phyloP scores from a whole-genome alignment of 345 rosid species.

The Microcos paniculata region DNA sequence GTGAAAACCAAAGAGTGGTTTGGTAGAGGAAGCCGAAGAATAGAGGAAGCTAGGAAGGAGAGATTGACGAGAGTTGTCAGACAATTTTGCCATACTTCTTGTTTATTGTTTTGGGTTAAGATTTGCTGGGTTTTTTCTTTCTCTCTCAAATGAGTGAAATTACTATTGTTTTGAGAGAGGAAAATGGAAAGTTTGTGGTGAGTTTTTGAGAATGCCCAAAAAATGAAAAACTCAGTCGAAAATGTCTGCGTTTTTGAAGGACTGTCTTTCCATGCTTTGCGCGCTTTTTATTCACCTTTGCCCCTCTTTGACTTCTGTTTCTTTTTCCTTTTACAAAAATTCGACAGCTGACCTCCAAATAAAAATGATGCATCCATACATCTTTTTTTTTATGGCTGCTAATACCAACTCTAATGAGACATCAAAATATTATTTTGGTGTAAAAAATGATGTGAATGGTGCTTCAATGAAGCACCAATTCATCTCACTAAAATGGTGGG shows the following conservation, averaged over 20 bases:
- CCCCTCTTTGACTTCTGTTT: background rate
- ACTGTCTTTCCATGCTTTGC: background rate
- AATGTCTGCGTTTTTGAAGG: background rate
- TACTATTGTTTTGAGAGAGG: background rate
- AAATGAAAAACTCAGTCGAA: background rate
- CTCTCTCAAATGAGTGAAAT: background rate
- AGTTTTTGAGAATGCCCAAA: background rate
- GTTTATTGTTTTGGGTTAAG: background rate
- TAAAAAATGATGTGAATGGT: too few relatives aligned
- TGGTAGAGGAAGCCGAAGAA: conserved; percentile 35
- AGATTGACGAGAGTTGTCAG: conserved; percentile 41
- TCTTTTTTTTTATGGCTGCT: too few relatives aligned
- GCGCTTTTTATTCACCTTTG: background rate
- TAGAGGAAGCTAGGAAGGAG: conserved; percentile 80
- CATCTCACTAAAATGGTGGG: too few relatives aligned
- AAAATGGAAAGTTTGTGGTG: background rate
- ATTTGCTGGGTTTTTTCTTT: background rate
- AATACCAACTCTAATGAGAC: too few relatives aligned
- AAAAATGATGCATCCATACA: too few relatives aligned
- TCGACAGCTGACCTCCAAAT: too few relatives aligned
- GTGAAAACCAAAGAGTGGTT: conserved; percentile 27
- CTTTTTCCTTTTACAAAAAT: too few relatives aligned
- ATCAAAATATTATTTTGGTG: too few relatives aligned
- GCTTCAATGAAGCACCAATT: too few relatives aligned
- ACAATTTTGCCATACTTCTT: conserved; percentile 39